These are phyloP conservation scores for Penicillium paradoxum DNA, from an alignment of 495 filamentous ascomycete genomes.

Conservation along the genomic window DNA sequence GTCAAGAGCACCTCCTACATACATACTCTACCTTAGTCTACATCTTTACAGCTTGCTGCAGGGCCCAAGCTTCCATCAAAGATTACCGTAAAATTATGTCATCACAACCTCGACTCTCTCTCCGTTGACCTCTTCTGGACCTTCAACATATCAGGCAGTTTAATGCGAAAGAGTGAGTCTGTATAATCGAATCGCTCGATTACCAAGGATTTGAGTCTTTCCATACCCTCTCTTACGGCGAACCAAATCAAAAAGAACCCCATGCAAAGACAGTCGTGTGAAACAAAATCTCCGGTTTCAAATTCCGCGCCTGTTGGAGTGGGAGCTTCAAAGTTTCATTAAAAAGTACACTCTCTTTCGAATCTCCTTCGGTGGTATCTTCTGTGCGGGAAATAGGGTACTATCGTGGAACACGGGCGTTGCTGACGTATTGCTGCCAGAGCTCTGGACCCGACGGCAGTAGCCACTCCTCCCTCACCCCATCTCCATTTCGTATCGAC, in stretches of 20 bases:
- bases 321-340: slow-evolving; percentile 21
- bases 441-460: slow-evolving; percentile 30
- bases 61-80: slow-evolving; percentile 1
- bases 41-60: neutral
- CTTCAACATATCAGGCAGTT: slow-evolving; percentile 1
- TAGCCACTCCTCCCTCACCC: slow-evolving; percentile 17
- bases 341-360: slow-evolving; percentile 1
- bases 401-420: slow-evolving; percentile 6
- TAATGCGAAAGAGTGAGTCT: neutral
- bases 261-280: slow-evolving; percentile 33
- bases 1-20: neutral
- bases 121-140: slow-evolving; percentile 6
- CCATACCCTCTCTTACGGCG: neutral
- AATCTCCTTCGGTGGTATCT: neutral
- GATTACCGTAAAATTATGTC: slow-evolving; percentile 42
- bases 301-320: slow-evolving; percentile 15
- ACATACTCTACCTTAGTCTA: neutral
- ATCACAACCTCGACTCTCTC: slow-evolving; percentile 26
- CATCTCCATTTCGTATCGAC: slow-evolving; percentile 21
- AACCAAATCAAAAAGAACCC: slow-evolving; percentile 7
- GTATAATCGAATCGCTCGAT: neutral
- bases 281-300: slow-evolving; percentile 26
- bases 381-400: neutral
- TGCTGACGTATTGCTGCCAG: slow-evolving; percentile 28
- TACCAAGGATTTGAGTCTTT: neutral